These are phyloP conservation scores for Edaphochlamys debaryana DNA, from an alignment of 139 green algal species.

Conservation along the genomic window DNA sequence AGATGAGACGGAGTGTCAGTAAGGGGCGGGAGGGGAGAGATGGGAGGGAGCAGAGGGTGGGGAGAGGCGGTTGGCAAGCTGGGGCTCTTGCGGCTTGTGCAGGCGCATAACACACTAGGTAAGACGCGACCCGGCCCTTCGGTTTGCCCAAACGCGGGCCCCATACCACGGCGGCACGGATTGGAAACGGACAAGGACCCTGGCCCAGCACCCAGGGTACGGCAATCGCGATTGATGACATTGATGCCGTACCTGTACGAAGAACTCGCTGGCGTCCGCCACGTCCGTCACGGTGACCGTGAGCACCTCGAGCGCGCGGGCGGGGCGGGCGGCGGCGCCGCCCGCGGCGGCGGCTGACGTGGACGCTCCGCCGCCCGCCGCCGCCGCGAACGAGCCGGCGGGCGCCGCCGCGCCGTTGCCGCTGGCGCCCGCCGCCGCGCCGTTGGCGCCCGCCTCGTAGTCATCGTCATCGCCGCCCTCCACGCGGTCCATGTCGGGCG, in stretches of 20 bases:
- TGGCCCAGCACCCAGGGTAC: too few species aligned
- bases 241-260: slow-evolving; percentile 75
- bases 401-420: slow-evolving; percentile 18
- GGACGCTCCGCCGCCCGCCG: slow-evolving; percentile 21
- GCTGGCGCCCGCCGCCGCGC: not conserved
- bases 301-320: slow-evolving; percentile 17
- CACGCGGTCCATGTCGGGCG: slow-evolving; percentile 55
- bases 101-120: too few species aligned
- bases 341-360: slow-evolving; percentile 16
- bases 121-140: too few species aligned
- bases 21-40: too few species aligned
- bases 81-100: too few species aligned
- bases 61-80: too few species aligned
- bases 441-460: not conserved
- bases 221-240: too few species aligned
- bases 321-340: slow-evolving; percentile 12
- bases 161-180: too few species aligned
- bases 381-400: not conserved
- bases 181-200: too few species aligned
- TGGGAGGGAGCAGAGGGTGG: too few species aligned
- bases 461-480: slow-evolving; percentile 45
- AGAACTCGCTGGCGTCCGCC: slow-evolving; percentile 77
- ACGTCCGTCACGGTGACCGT: slow-evolving; percentile 89
- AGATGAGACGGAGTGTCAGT: too few species aligned
- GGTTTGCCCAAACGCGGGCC: too few species aligned